Evolutionary conservation across 495 filamentous ascomycete species (phyloP), one percentile per base, ranked within the genome.

Genomic region (Xylona heveae): DNA sequence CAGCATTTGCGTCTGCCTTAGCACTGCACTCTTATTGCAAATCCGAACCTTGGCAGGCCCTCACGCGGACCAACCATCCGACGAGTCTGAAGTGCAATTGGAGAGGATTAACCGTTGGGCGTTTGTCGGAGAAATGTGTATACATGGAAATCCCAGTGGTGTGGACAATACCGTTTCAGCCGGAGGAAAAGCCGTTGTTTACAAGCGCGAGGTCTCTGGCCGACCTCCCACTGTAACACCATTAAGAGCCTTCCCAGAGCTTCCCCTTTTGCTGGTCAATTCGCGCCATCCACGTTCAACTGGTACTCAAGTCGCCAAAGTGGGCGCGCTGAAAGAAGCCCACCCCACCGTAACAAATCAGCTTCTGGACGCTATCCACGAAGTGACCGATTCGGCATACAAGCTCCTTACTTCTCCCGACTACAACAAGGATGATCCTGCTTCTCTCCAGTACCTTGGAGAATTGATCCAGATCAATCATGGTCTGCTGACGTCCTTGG

Each of bases 121-220:
- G 0, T 94, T 90, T 47, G 88, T 95, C 1, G 81, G 78, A 17
- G 88, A 97, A 54, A 73, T 94, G 65, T 84, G 80, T 44, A 94
- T 93, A 26, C 88, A 97, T 51, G 84, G 84, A 17, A 92, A 92
- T 47, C 85, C 88, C 3, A 90, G 79, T 6, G 88, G 88, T 0
- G 79, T 97, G 31, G 88, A 97, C 56, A 97, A 97, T 51, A 95
- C 88, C n/a, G 85, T 97, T 30, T 58, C 85, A 25, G 76, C 81
- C 7, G 71, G 80, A 41, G 88, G 88, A 33, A 92, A 85, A 56
- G 88, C 83, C 3, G 83, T 94, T 2, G 60, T 92, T 19, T 97
- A 90, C 57, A 71, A 78, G 43, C 66, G 88, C 27, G 58, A 53
- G 19, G 78, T 91, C 48, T 84, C 82, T 48, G 55, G 48, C 19